Evolutionary conservation across 2,329 filamentous ascomycete species (phyloP), one percentile per base, ranked within the genome.

Genomic region (Alternaria longipes): DNA sequence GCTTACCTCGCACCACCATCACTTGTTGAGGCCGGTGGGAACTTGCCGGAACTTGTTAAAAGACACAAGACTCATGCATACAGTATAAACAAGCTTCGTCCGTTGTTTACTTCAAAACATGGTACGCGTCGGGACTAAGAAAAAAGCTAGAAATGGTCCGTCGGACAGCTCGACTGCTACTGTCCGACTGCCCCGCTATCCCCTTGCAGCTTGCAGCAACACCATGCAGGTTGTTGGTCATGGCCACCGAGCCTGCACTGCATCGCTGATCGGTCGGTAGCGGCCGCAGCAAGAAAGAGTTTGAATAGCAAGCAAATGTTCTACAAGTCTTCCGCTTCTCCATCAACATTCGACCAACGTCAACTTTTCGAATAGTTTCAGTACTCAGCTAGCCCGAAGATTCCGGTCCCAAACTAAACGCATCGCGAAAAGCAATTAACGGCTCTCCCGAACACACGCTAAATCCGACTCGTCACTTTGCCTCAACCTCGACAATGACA

Each of bases 151-250:
- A 22, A 22, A 32, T 30, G 18, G 41, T 34, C 56, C 50, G 56
- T 47, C 56, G 41, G 24, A 26, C 47, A 56, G 56, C 36, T 34
- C 45, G 22, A 49, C 51, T 36, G 8, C 32, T 16, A 18, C 18
- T 32, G 40, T 32, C 54, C 9, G 16, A 41, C n/a, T 60, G 56
- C 62, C 64, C 64, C 64, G 51, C 58, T 52, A 46, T 50, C 47
- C 56, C 56, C 70, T 73, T 72, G 68, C 71, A 72, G 64, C 67
- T n/a, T 64, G 65, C 65, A 68, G 63, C 46, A 58, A 49, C 59
- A 57, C 41, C 49, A 54, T 54, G 49, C 44, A 36, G 40, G 14
- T 28, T 18, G 36, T 24, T 44, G 16, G 26, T 30, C 26, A 32
- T 36, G 52, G n/a, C 41, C 40, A 54, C 42, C 32, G 5, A 38